Base-by-base conservation (phyloP, 1,139 yeast genomes). In the Arxiozyma telluris region DNA sequence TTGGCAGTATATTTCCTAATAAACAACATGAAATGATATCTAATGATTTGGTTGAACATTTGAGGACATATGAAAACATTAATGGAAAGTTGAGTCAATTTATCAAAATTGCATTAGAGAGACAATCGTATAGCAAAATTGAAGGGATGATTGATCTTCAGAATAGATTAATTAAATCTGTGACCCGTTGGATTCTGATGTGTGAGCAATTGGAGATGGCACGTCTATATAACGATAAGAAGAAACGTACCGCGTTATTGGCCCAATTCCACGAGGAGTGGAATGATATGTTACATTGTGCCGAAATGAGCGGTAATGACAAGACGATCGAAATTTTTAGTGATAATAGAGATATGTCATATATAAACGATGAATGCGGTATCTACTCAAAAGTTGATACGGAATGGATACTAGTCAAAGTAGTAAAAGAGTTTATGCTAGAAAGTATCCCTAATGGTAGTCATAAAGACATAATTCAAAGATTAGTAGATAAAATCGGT, bases 1-100 rank as follows among this genome's bases (percentile, higher is more conserved):
- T 73, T 23, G 71, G 81, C 0, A 64, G 81, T 0, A 61, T 73
- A 2, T 64, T 60, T 48, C 80, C 82, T 0, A 59, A 60, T 22
- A 68, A 66, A 45, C 60, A 60, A 41, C 62, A 64, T 51, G 62
- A 60, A 20, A 62, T 56, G 44, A 41, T 62, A 8, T 42, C 50
- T 18, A 56, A 53, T 41, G 51, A 58, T 12, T 54, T 58, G 42
- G 22, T 30, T 0, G 58, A 59, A 18, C 55, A 58, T 23, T 54
- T 58, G 30, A 59, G 55, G 12, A 48, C 63, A 11, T 64, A 65
- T 48, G 59, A 59, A 30, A 50, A 53, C 6, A 63, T 69, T 9
- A 46, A 61, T 23, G 57, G 53, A 15, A 59, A 61, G 41, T 51
- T 67, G 41, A 61, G 67, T 2, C 60, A 59, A 34, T 60, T 66